Evolutionary conservation across 2,329 filamentous ascomycete genomes (phyloP).

Genomic region (Balansia obtecta): DNA sequence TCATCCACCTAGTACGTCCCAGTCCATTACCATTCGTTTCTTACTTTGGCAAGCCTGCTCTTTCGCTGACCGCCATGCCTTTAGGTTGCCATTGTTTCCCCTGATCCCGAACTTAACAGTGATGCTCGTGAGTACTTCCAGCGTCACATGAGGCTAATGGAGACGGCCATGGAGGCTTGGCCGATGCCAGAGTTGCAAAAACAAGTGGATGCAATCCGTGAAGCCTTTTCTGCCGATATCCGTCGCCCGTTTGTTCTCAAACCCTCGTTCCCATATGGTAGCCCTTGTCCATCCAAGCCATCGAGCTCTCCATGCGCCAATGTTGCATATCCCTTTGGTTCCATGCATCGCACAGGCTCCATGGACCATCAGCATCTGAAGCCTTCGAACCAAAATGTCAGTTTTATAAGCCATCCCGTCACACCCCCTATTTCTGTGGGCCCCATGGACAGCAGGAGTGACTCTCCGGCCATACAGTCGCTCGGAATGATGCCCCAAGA

Average conservation of each 20-base stretch:
- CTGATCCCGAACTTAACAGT: constrained; percentile 73
- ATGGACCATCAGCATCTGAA: constrained; percentile 44
- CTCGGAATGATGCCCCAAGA: constrained; percentile 58
- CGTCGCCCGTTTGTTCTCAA: constrained; percentile 83
- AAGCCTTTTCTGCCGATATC: constrained; percentile 81
- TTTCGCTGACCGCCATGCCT: constrained; percentile 9
- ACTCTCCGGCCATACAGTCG: constrained; percentile 61
- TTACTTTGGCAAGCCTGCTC: not conserved
- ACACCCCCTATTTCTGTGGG: constrained; percentile 69
- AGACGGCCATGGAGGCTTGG: constrained; percentile 72
- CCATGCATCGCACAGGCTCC: constrained; percentile 32
- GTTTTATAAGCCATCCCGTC: constrained; percentile 58
- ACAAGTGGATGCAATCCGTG: constrained; percentile 77
- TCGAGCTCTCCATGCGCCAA: constrained; percentile 49
- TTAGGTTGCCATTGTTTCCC: constrained; percentile 83
- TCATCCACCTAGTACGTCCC: constrained; percentile 76
- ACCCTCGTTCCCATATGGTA: constrained; percentile 75
- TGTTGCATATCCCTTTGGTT: constrained; percentile 33
- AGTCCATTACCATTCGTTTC: not conserved
- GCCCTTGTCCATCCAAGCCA: constrained; percentile 52
- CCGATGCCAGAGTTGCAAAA: constrained; percentile 82
- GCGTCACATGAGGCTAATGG: constrained; percentile 85
- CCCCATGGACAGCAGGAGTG: constrained; percentile 62
- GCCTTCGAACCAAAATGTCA: constrained; percentile 37
- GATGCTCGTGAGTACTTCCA: constrained; percentile 85